Conservation (phyloP, 306 rosid genomes). For the Leucaena leucocephala region DNA sequence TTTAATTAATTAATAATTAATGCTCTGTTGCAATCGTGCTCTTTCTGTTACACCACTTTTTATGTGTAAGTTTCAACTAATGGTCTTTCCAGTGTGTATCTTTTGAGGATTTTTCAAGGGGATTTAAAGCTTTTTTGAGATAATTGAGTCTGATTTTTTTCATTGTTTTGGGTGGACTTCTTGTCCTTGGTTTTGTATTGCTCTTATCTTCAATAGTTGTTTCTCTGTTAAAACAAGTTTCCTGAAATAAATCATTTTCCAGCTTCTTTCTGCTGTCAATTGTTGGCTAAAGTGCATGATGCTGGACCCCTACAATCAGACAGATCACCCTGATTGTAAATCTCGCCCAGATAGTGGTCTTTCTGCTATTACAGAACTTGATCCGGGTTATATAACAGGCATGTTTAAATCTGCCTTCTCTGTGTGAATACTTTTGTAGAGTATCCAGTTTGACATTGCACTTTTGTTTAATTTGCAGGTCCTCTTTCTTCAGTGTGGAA, state of each 20-base stretch:
- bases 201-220: neutral
- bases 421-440: neutral
- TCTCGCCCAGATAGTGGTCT: slow-evolving; percentile 98
- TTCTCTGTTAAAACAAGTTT: neutral
- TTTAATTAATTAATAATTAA: neutral
- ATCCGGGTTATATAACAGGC: slow-evolving; percentile 99
- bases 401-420: neutral
- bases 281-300: slow-evolving; percentile 98
- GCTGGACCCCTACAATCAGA: slow-evolving; percentile 89
- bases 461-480: slow-evolving; percentile 52
- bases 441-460: slow-evolving; percentile 1
- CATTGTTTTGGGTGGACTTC: neutral
- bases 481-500: slow-evolving; percentile 98
- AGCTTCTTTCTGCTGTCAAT: slow-evolving; percentile 96
- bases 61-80: neutral
- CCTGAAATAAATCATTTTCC: slow-evolving; percentile 34
- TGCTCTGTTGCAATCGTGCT: neutral
- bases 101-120: neutral
- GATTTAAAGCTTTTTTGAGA: neutral
- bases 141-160: neutral
- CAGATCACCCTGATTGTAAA: slow-evolving; percentile 93
- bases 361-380: slow-evolving; percentile 96
- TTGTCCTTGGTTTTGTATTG: neutral
- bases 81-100: neutral
- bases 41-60: neutral